Evolutionary conservation across 352 stramenopile genomes (phyloP).

Genomic region (Paralagenidium karlingii): DNA sequence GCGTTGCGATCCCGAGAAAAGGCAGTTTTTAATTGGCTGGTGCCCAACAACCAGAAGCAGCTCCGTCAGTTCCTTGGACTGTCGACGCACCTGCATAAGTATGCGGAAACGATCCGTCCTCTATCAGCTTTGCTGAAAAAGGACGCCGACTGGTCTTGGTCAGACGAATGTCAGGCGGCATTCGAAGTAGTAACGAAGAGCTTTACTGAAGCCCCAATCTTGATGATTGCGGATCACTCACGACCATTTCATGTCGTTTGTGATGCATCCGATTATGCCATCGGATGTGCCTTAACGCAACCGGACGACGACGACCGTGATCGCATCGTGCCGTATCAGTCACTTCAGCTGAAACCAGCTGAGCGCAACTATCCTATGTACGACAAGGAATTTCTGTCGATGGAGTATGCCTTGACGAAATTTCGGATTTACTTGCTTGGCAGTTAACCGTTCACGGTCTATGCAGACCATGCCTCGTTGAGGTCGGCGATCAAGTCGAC

Average conservation of each 20-base stretch:
- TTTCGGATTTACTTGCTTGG: constrained; percentile 14
- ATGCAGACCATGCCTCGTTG: constrained; percentile 14
- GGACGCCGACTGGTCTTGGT: too few species aligned
- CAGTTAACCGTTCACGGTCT: constrained; percentile 7
- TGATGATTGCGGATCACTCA: constrained; percentile 3
- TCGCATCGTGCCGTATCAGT: constrained; percentile 12
- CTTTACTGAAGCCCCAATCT: not conserved
- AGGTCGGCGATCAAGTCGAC: constrained; percentile 6
- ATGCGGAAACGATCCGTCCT: constrained; percentile 2
- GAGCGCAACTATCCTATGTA: constrained; percentile 13
- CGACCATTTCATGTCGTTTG: constrained; percentile 12
- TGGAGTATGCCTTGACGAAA: constrained; percentile 13
- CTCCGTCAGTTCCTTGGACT: constrained; percentile 7
- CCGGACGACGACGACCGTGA: constrained; percentile 4
- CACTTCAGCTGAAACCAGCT: constrained; percentile 6
- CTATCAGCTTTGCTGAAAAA: constrained; percentile 8
- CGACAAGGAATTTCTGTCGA: constrained; percentile 10
- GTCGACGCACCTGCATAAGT: constrained; percentile 10
- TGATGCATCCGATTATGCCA: constrained; percentile 9
- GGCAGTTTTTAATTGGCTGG: too few species aligned
- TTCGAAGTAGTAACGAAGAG: constrained; percentile 10
- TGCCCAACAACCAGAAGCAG: constrained; percentile 1
- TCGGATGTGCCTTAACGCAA: constrained; percentile 10
- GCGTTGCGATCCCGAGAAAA: too few species aligned
- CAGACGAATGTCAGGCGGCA: too few species aligned